phyloP scores from a whole-genome alignment of 2,329 filamentous ascomycete genomes.

The Tothia fuscella region DNA sequence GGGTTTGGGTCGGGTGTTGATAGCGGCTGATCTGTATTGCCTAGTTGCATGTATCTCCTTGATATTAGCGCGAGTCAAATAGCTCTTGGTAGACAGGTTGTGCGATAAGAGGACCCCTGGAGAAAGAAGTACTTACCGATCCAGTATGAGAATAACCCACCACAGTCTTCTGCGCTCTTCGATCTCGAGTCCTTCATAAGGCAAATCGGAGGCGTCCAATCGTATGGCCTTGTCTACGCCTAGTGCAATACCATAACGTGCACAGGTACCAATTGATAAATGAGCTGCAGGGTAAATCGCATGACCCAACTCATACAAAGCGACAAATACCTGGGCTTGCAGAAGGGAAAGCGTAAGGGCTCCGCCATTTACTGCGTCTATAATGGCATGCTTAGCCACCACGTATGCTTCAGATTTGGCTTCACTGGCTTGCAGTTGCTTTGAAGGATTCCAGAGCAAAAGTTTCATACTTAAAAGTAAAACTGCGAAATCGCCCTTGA shows the following conservation, averaged over 20 bases:
- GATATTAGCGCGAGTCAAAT: no score
- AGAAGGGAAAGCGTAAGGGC: slow-evolving; percentile 18
- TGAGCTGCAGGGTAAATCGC: slow-evolving; percentile 27
- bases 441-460: not conserved
- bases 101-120: not conserved
- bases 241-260: slow-evolving; percentile 18
- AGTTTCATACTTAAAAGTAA: slow-evolving; percentile 15
- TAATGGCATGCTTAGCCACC: slow-evolving; percentile 10
- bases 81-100: not conserved
- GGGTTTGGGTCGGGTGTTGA: not conserved
- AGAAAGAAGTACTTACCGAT: slow-evolving; percentile 13
- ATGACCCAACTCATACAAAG: slow-evolving; percentile 23
- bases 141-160: slow-evolving; percentile 20
- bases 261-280: slow-evolving; percentile 17
- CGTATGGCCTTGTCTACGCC: slow-evolving; percentile 9
- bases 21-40: not conserved
- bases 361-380: slow-evolving; percentile 18
- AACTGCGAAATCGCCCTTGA: slow-evolving; percentile 17
- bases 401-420: not conserved
- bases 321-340: slow-evolving; percentile 22
- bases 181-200: slow-evolving; percentile 14
- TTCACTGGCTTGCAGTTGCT: not conserved
- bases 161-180: slow-evolving; percentile 19
- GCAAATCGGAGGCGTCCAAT: not conserved
- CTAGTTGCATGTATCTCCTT: not conserved